Evolutionary conservation across 1,139 yeast genomes (phyloP).

Genomic region (Arxiozyma telluris): DNA sequence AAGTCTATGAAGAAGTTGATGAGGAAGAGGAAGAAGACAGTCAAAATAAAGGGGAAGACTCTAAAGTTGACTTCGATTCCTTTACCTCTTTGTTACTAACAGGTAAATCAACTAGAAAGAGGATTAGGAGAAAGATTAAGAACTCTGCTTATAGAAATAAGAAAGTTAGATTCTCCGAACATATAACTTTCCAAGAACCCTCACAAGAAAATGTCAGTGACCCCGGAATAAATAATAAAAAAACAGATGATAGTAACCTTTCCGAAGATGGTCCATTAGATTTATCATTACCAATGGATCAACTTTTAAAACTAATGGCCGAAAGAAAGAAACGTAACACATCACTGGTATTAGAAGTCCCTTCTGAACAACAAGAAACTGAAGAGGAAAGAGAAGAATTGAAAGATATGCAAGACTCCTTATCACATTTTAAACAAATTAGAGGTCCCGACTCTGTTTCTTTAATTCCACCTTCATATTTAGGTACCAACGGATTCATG

Average conservation of each 20-base stretch:
- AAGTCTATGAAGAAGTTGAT: constrained; percentile 27
- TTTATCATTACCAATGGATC: constrained; percentile 66
- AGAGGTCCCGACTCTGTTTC: constrained; percentile 57
- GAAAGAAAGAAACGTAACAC: constrained; percentile 24
- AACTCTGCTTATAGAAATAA: constrained; percentile 36
- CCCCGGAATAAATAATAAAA: background rate
- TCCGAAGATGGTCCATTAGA: constrained; percentile 35
- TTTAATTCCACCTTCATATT: constrained; percentile 35
- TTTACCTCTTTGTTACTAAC: constrained; percentile 68
- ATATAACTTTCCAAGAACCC: constrained; percentile 35
- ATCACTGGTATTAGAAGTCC: constrained; percentile 24
- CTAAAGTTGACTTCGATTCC: constrained; percentile 55
- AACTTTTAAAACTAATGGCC: constrained; percentile 43
- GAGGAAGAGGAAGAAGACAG: constrained; percentile 14
- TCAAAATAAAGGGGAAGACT: constrained; percentile 12
- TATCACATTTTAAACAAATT: constrained; percentile 57
- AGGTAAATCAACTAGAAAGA: constrained; percentile 42
- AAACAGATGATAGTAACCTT: constrained; percentile 6
- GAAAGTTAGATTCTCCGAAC: constrained; percentile 64
- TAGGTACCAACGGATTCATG: constrained; percentile 9
- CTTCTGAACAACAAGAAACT: constrained; percentile 29
- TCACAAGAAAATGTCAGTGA: background rate
- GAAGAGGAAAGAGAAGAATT: constrained; percentile 44
- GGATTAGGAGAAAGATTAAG: constrained; percentile 28
- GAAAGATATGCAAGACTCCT: constrained; percentile 58